Conservation (phyloP, 768 basidiomycete genomes). For the Galerina marginata region DNA sequence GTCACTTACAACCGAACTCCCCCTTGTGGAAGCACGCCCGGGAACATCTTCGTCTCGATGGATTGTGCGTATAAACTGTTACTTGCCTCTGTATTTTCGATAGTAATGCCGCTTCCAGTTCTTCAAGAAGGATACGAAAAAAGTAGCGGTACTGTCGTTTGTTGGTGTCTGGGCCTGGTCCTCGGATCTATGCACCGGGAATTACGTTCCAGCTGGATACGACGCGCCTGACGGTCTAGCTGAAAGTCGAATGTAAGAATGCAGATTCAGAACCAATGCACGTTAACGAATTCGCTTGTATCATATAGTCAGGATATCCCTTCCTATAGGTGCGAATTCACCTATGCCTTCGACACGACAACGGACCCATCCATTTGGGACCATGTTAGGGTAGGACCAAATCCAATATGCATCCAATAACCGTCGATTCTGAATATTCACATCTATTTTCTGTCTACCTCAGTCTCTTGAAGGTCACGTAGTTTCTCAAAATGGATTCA, state of each 20-base stretch:
- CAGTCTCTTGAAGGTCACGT: too few species aligned
- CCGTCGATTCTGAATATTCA: too few species aligned
- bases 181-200: not conserved
- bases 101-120: not conserved
- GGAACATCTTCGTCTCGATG: too few species aligned
- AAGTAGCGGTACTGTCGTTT: not conserved
- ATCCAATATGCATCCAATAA: too few species aligned
- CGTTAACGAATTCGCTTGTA: not conserved
- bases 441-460: too few species aligned
- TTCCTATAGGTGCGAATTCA: not conserved
- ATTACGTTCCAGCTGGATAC: not conserved
- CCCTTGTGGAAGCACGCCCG: too few species aligned
- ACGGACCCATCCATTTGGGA: not conserved
- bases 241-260: not conserved
- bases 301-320: not conserved
- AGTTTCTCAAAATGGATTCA: too few species aligned
- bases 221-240: not conserved
- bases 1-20: too few species aligned
- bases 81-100: too few species aligned
- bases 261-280: too few species aligned
- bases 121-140: not conserved
- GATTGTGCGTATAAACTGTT: too few species aligned
- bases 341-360: not conserved
- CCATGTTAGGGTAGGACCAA: not conserved
- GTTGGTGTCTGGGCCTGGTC: not conserved